Evolutionary conservation across 345 rosid species (phyloP).

Genomic region (Syzygium grande): DNA sequence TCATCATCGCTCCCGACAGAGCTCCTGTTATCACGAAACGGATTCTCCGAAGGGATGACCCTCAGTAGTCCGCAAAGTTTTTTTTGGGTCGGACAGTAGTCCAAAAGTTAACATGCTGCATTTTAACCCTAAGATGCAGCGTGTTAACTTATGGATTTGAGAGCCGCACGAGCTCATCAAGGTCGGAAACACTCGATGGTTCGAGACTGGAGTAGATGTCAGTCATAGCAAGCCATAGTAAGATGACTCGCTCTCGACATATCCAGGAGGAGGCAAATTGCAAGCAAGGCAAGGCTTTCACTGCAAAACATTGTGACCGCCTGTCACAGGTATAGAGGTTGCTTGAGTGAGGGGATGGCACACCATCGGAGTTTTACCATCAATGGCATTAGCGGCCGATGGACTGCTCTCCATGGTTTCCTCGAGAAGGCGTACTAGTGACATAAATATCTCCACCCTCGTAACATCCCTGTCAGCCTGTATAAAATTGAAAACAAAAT

Average conservation of each 20-base stretch:
- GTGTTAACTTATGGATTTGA: neutral
- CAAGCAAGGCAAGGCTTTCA: slow-evolving; percentile 16
- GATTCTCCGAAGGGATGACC: neutral
- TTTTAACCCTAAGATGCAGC: too few species aligned
- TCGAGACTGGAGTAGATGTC: slow-evolving; percentile 17
- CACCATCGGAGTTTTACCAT: slow-evolving; percentile 26
- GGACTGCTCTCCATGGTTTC: slow-evolving; percentile 50
- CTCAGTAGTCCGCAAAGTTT: too few species aligned
- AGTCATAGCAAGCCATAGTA: slow-evolving; percentile 45
- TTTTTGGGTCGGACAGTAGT: too few species aligned
- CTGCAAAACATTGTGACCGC: slow-evolving; percentile 37
- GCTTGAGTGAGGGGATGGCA: slow-evolving; percentile 19
- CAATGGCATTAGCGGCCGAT: slow-evolving; percentile 27
- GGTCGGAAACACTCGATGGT: neutral
- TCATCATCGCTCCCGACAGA: neutral
- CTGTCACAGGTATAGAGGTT: slow-evolving; percentile 42
- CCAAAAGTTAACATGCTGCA: too few species aligned
- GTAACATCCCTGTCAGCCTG: slow-evolving; percentile 92
- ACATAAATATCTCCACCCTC: slow-evolving; percentile 87
- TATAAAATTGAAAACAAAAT: neutral
- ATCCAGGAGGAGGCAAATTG: slow-evolving; percentile 9
- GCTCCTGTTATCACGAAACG: neutral
- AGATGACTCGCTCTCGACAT: slow-evolving; percentile 50
- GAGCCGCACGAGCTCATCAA: neutral
- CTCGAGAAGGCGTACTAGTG: slow-evolving; percentile 67